phyloP scores from a whole-genome alignment of 1,139 yeast species.

The Candida pseudoviswanathii region DNA sequence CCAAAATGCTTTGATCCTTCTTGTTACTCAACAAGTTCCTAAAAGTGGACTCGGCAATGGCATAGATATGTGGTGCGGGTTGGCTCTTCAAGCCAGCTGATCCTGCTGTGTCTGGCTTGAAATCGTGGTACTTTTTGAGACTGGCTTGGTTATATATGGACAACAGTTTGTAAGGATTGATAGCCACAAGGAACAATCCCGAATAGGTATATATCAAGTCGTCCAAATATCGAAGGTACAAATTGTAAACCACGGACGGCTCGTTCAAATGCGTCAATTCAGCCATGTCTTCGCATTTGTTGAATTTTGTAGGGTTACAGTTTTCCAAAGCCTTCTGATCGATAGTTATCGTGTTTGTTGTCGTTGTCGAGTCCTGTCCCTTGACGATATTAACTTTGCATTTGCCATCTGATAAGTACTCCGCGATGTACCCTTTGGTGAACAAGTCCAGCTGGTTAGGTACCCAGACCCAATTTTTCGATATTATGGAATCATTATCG shows the following conservation, averaged over 20 bases:
- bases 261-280: conserved; percentile 92
- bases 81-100: neutral
- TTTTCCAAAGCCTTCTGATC: conserved; percentile 55
- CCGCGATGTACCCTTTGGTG: conserved; percentile 67
- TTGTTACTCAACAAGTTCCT: conserved; percentile 69
- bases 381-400: conserved; percentile 56
- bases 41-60: conserved; percentile 87
- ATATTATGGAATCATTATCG: conserved; percentile 11
- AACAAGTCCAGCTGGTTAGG: conserved; percentile 70
- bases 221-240: conserved; percentile 72
- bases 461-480: conserved; percentile 21
- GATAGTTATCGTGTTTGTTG: conserved; percentile 29
- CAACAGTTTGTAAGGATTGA: conserved; percentile 83
- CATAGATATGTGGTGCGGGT: conserved; percentile 85
- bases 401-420: conserved; percentile 50
- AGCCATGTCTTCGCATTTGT: conserved; percentile 93
- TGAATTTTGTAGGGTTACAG: conserved; percentile 90
- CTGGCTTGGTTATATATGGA: conserved; percentile 71
- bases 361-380: conserved; percentile 30
- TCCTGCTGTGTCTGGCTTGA: neutral
- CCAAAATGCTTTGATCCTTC: conserved; percentile 86
- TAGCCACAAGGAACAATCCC: conserved; percentile 92
- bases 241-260: conserved; percentile 86
- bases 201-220: conserved; percentile 76
- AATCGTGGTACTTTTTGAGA: conserved; percentile 52